These are phyloP conservation scores for Wickerhamomyces alni DNA, from an alignment of 805 yeast species.

Conservation along the genomic window DNA sequence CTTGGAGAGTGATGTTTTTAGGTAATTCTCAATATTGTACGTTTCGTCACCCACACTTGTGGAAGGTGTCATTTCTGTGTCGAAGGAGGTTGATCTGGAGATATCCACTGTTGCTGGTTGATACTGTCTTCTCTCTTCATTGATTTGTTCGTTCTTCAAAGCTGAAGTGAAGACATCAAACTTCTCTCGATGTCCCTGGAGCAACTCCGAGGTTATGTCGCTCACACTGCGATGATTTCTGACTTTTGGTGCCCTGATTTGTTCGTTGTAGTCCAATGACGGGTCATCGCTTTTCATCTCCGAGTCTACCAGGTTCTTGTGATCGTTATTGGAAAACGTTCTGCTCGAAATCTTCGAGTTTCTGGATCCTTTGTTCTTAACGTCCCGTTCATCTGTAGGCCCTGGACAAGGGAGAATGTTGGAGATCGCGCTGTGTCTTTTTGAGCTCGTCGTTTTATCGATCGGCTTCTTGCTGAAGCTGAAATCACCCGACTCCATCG, in stretches of 20 bases:
- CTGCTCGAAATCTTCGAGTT: not conserved
- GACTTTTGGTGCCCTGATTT: constrained; percentile 25
- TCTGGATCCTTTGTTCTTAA: not conserved
- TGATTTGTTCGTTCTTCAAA: not conserved
- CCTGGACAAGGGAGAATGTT: constrained; percentile 14
- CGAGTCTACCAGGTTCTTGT: constrained; percentile 4
- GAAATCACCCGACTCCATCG: constrained; percentile 17
- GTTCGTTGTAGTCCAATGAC: constrained; percentile 21
- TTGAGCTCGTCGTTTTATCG: constrained; percentile 1
- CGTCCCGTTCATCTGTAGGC: constrained; percentile 1
- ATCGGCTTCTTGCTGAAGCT: constrained; percentile 24
- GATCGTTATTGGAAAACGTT: constrained; percentile 3
- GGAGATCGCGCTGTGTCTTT: constrained; percentile 19
- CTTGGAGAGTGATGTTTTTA: not conserved
- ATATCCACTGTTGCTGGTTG: constrained; percentile 6
- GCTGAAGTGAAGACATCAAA: constrained; percentile 4
- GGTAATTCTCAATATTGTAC: constrained; percentile 8
- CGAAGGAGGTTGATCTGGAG: not conserved
- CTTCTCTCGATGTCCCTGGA: too few species aligned
- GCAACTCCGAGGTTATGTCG: constrained; percentile 3
- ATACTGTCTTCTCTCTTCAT: not conserved
- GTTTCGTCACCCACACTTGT: constrained; percentile 2
- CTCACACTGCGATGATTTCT: constrained; percentile 2
- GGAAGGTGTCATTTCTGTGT: not conserved
- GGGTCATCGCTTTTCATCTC: constrained; percentile 20